A percentile compares a stretch with the other conserved stretches of the same genome.
These are phyloP conservation scores for Xylariomycetidae sp. DNA, from an alignment of 2,329 filamentous ascomycete species.

Conservation along the genomic window DNA sequence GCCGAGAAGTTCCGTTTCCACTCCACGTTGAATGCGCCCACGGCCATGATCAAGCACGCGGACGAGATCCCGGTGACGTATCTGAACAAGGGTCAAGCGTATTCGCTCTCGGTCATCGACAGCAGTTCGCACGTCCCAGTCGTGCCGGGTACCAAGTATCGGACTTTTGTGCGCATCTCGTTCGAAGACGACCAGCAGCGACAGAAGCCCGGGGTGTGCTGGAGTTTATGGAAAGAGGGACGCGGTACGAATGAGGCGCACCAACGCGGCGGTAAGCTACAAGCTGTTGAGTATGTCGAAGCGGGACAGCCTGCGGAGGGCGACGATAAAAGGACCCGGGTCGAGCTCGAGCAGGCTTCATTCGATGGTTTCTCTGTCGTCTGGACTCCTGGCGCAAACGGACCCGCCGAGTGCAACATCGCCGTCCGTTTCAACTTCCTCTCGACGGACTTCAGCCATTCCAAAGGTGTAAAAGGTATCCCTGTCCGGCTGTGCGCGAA, in stretches of 20 bases:
- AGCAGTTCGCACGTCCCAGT: constrained; percentile 57
- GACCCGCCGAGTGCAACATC: constrained; percentile 70
- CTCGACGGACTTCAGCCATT: constrained; percentile 97
- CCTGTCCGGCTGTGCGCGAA: constrained; percentile 90
- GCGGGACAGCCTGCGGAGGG: constrained; percentile 52
- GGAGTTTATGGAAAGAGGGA: constrained; percentile 92
- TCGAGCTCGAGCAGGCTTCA: constrained; percentile 69
- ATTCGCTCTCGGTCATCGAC: constrained; percentile 79
- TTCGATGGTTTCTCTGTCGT: constrained; percentile 92
- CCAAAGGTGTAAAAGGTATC: constrained; percentile 96
- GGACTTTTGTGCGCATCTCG: constrained; percentile 89
- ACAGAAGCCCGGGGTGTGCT: constrained; percentile 73
- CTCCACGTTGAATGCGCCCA: constrained; percentile 85
- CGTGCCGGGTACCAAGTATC: constrained; percentile 62
- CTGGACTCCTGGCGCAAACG: constrained; percentile 71
- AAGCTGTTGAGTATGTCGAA: constrained; percentile 91
- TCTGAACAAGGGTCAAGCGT: constrained; percentile 94
- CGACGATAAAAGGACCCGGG: constrained; percentile 59
- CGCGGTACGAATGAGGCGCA: constrained; percentile 94
- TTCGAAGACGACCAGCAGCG: constrained; percentile 96
- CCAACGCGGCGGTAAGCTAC: constrained; percentile 82
- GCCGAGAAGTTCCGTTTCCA: constrained; percentile 81
- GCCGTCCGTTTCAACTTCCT: constrained; percentile 97
- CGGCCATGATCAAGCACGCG: constrained; percentile 85
- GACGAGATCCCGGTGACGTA: constrained; percentile 97